A percentile compares a stretch with the other conserved stretches of the same genome.
These are phyloP conservation scores for Sideroxylon spinosum DNA, from an alignment of 179 eudicot genomes.

Conservation along the genomic window DNA sequence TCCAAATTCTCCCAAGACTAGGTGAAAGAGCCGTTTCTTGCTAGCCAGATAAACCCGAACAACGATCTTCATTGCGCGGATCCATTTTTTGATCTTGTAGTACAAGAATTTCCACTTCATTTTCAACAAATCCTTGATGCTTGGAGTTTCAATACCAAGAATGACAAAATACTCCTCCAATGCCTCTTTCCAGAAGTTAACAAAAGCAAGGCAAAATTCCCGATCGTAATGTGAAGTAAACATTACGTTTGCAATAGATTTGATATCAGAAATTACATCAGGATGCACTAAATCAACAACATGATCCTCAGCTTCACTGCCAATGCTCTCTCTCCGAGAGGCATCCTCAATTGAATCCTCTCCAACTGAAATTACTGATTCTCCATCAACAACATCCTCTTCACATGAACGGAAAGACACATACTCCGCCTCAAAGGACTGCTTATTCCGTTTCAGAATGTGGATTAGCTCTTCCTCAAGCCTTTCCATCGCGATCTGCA, in stretches of 20 bases:
- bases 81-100: constrained; percentile 61
- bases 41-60: constrained; percentile 48
- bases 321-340: constrained; percentile 28
- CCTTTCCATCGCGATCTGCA: constrained; percentile 66
- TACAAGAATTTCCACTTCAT: constrained; percentile 53
- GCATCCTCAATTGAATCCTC: constrained; percentile 25
- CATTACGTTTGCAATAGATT: constrained; percentile 53
- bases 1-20: constrained; percentile 39
- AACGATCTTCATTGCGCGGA: constrained; percentile 37
- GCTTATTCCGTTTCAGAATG: constrained; percentile 49
- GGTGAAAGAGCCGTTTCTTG: constrained; percentile 49
- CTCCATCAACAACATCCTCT: constrained; percentile 34
- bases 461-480: constrained; percentile 56
- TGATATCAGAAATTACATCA: constrained; percentile 40
- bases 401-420: constrained; percentile 19
- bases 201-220: constrained; percentile 52
- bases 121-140: constrained; percentile 58
- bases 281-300: constrained; percentile 48
- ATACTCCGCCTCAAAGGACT: constrained; percentile 28
- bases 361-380: constrained; percentile 26
- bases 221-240: constrained; percentile 49
- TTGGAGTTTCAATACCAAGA: constrained; percentile 42
- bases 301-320: constrained; percentile 24
- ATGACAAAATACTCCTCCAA: constrained; percentile 48
- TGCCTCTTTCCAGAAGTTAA: constrained; percentile 41